phyloP scores from a whole-genome alignment of 495 filamentous ascomycete species.

The Poronia punctata region DNA sequence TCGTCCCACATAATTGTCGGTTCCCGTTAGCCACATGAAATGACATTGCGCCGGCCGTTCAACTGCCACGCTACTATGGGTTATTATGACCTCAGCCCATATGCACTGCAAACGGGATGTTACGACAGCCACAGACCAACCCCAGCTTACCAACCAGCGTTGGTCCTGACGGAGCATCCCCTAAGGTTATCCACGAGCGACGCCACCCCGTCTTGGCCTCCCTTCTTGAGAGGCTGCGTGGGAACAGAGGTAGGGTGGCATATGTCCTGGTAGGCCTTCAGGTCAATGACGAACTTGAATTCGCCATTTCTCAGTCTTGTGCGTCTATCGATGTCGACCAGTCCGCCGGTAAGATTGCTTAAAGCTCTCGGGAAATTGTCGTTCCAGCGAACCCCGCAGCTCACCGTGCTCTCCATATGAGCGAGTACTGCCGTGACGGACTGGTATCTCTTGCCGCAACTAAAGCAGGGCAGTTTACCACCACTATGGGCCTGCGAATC shows the following conservation, averaged over 20 bases:
- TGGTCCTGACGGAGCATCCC: too few species aligned
- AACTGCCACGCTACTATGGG: too few species aligned
- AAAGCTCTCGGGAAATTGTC: conserved; percentile 16
- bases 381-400: conserved; percentile 14
- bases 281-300: conserved; percentile 5
- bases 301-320: too few species aligned
- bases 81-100: too few species aligned
- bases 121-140: too few species aligned
- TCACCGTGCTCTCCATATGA: conserved; percentile 9
- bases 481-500: conserved; percentile 23
- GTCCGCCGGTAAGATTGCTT: conserved; percentile 20
- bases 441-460: conserved; percentile 1
- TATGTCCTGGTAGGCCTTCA: not conserved
- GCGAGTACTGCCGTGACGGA: conserved; percentile 3
- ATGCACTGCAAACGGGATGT: too few species aligned
- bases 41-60: too few species aligned
- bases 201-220: too few species aligned
- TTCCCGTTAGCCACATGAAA: too few species aligned
- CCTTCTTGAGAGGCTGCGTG: not conserved
- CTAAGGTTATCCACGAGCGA: too few species aligned
- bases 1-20: too few species aligned
- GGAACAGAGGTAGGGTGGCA: not conserved
- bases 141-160: too few species aligned
- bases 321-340: conserved; percentile 12
- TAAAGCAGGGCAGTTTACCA: not conserved